Percentiles rank a stretch among this genome's conserved stretches.
Conservation (phyloP, 1,284 basidiomycete genomes). For the Butyriboletus regius region DNA sequence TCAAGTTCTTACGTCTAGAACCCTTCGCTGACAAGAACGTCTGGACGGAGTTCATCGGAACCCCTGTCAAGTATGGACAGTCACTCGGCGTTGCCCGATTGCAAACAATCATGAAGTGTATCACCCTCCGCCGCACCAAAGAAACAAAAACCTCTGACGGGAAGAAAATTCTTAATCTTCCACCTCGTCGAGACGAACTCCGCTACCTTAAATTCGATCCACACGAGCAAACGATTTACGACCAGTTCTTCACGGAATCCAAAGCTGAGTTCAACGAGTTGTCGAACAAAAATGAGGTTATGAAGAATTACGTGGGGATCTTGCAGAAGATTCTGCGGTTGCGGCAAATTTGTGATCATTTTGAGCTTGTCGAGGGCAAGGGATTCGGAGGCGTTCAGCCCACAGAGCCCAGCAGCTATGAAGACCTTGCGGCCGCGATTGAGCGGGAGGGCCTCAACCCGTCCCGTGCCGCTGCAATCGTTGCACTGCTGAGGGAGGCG, state of each 20-base stretch:
- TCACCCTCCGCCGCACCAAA: conserved; percentile 93
- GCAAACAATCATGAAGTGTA: conserved; percentile 93
- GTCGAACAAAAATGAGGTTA: conserved; percentile 79
- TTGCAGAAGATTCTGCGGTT: conserved; percentile 90
- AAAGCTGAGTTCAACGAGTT: conserved; percentile 87
- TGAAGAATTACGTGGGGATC: conserved; percentile 97
- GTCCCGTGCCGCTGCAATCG: conserved; percentile 69
- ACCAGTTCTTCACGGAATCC: conserved; percentile 79
- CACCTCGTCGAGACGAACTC: conserved; percentile 79
- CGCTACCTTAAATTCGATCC: conserved; percentile 78
- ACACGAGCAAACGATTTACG: conserved; percentile 80
- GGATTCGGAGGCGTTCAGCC: conserved; percentile 42
- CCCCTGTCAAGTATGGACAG: conserved; percentile 86
- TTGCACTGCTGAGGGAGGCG: conserved; percentile 74
- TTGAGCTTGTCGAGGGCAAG: conserved; percentile 81
- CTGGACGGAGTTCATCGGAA: conserved; percentile 90
- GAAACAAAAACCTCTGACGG: conserved; percentile 79
- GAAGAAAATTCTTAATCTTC: conserved; percentile 76
- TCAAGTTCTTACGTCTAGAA: conserved; percentile 88
- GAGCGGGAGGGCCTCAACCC: conserved; percentile 73
- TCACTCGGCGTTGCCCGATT: conserved; percentile 87
- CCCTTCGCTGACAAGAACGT: conserved; percentile 89
- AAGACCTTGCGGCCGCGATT: conserved; percentile 71
- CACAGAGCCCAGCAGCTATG: conserved; percentile 47
- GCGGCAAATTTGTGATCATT: conserved; percentile 96